These are phyloP conservation scores for Salix viminalis DNA, from an alignment of 345 rosid species.

Conservation along the genomic window DNA sequence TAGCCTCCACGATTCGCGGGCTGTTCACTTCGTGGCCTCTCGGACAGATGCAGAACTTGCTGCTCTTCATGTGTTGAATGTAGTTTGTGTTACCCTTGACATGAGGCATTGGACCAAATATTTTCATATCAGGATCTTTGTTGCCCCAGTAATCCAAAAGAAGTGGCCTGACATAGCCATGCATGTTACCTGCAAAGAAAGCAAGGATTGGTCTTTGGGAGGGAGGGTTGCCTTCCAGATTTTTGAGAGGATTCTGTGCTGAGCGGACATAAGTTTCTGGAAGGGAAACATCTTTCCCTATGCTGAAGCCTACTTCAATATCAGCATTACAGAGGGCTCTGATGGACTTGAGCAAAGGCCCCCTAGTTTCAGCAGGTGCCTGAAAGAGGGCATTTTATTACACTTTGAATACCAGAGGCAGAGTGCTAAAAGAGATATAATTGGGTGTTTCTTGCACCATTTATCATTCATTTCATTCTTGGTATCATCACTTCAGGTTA, in stretches of 20 bases:
- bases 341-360: slow-evolving; percentile 64
- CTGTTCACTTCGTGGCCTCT: slow-evolving; percentile 86
- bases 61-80: slow-evolving; percentile 67
- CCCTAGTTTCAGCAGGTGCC: slow-evolving; percentile 79
- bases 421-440: background rate
- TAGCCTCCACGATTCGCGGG: slow-evolving; percentile 78
- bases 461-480: background rate
- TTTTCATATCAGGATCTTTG: slow-evolving; percentile 80
- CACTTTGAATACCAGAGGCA: background rate
- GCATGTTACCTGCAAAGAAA: slow-evolving; percentile 82
- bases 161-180: slow-evolving; percentile 74
- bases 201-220: slow-evolving; percentile 65
- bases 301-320: slow-evolving; percentile 67
- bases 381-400: slow-evolving; percentile 26
- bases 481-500: background rate
- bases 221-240: slow-evolving; percentile 61
- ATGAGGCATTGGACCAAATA: slow-evolving; percentile 55
- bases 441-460: background rate
- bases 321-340: slow-evolving; percentile 89
- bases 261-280: slow-evolving; percentile 62
- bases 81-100: slow-evolving; percentile 56
- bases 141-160: slow-evolving; percentile 66
- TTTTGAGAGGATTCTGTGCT: slow-evolving; percentile 50
- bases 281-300: slow-evolving; percentile 80
- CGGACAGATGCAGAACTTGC: slow-evolving; percentile 83